Percentiles rank a stretch among this genome's conserved stretches.
Conservation (phyloP, 805 yeast species). For the Wickerhamomyces bovis region DNA sequence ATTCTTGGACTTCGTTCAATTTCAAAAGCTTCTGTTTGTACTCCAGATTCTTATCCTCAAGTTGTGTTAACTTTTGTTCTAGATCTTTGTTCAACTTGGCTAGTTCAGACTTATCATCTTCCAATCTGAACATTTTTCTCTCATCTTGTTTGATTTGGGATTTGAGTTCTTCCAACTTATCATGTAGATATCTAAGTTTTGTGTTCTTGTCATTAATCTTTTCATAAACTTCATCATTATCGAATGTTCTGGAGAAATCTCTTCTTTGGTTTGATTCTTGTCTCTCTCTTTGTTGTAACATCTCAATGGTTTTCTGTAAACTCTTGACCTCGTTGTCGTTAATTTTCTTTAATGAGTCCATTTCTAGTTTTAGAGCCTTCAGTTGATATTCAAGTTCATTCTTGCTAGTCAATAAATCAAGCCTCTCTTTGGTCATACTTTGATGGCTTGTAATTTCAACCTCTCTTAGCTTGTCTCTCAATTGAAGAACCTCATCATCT, state of each 20-base stretch:
- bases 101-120: slow-evolving; percentile 26
- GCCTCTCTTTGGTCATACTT: slow-evolving; percentile 31
- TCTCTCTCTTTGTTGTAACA: slow-evolving; percentile 1
- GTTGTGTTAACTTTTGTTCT: slow-evolving; percentile 24
- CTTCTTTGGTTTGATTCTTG: not conserved
- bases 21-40: slow-evolving; percentile 19
- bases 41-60: slow-evolving; percentile 28
- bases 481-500: slow-evolving; percentile 31
- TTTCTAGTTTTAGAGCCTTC: slow-evolving; percentile 32
- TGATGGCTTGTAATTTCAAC: slow-evolving; percentile 25
- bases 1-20: slow-evolving; percentile 5
- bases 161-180: slow-evolving; percentile 19
- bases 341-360: slow-evolving; percentile 30
- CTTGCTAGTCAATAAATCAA: slow-evolving; percentile 31
- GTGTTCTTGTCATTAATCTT: slow-evolving; percentile 21
- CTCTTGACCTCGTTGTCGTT: slow-evolving; percentile 31
- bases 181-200: slow-evolving; percentile 19
- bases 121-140: slow-evolving; percentile 24
- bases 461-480: slow-evolving; percentile 30
- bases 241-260: not conserved
- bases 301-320: slow-evolving; percentile 24
- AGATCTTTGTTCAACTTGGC: slow-evolving; percentile 28
- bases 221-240: slow-evolving; percentile 22
- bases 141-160: slow-evolving; percentile 26
- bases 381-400: slow-evolving; percentile 33